phyloP scores from a whole-genome alignment of 176 grass and related monocot species.

The Ampelocalamus luodianensis region DNA sequence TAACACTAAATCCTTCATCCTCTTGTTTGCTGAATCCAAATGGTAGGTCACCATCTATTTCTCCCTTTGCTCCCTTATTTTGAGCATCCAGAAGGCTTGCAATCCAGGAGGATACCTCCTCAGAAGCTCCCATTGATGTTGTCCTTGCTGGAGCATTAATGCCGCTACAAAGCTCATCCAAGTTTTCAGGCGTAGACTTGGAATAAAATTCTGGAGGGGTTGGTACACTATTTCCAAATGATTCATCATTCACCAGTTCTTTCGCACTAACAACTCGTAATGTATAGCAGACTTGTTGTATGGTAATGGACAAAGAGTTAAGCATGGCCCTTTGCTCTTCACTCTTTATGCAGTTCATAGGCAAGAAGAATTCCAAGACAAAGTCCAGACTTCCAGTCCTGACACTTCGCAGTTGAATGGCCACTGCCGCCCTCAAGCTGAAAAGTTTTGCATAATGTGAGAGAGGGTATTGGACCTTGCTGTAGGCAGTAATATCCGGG shows the following conservation, averaged over 20 bases:
- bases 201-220: conserved; percentile 28
- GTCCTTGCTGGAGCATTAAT: conserved; percentile 41
- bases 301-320: conserved; percentile 71
- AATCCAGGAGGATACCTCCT: conserved; percentile 59
- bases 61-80: conserved; percentile 45
- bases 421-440: conserved; percentile 75
- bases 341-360: conserved; percentile 51
- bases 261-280: conserved; percentile 61
- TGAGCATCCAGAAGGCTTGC: conserved; percentile 62
- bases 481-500: conserved; percentile 57
- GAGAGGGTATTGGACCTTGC: conserved; percentile 81
- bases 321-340: conserved; percentile 73
- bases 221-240: conserved; percentile 32
- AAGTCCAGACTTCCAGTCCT: conserved; percentile 66
- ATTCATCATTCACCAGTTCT: conserved; percentile 68
- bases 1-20: conserved; percentile 73
- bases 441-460: conserved; percentile 91
- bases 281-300: conserved; percentile 64
- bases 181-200: conserved; percentile 38
- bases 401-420: conserved; percentile 66
- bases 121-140: conserved; percentile 40
- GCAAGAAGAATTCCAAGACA: conserved; percentile 95
- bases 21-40: conserved; percentile 61
- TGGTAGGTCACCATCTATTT: conserved; percentile 36
- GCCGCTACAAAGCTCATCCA: conserved; percentile 39